phyloP scores from a whole-genome alignment of 2,329 filamentous ascomycete genomes.

The Aspergillus sp. region DNA sequence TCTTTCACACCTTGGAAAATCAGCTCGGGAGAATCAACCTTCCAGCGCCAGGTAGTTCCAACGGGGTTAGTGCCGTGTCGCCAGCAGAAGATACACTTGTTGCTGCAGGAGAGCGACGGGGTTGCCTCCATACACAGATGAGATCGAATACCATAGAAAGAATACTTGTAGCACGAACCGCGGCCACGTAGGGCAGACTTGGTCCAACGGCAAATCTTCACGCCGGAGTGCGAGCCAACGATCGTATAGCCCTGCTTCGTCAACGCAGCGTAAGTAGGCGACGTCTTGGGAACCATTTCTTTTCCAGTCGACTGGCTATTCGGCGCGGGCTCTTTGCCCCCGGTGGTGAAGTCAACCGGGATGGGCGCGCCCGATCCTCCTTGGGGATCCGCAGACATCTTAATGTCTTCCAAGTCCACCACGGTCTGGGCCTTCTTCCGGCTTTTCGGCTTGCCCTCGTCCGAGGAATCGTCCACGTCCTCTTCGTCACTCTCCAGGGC shows the following conservation, averaged over 20 bases:
- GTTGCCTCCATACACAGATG: slow-evolving; percentile 99
- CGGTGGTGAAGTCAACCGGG: slow-evolving; percentile 77
- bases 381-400: slow-evolving; percentile 38
- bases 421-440: slow-evolving; percentile 51
- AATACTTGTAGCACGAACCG: slow-evolving; percentile 96
- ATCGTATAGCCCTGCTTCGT: slow-evolving; percentile 98
- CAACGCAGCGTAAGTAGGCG: slow-evolving; percentile 81
- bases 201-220: slow-evolving; percentile 98
- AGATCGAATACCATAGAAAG: slow-evolving; percentile 93
- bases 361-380: slow-evolving; percentile 50
- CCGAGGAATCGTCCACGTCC: slow-evolving; percentile 57
- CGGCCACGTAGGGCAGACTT: slow-evolving; percentile 92
- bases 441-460: slow-evolving; percentile 54
- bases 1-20: slow-evolving; percentile 90
- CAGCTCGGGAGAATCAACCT: slow-evolving; percentile 83
- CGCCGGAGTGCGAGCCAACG: slow-evolving; percentile 89
- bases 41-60: slow-evolving; percentile 94
- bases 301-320: slow-evolving; percentile 55
- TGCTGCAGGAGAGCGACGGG: slow-evolving; percentile 90
- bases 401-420: slow-evolving; percentile 83
- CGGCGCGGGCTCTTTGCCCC: slow-evolving; percentile 44
- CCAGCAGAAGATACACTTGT: slow-evolving; percentile 99
- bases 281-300: slow-evolving; percentile 91
- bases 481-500: slow-evolving; percentile 82
- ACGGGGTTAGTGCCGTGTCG: slow-evolving; percentile 96